These are phyloP conservation scores for Boletus sp. DNA, from an alignment of 768 basidiomycete genomes.

Conservation along the genomic window DNA sequence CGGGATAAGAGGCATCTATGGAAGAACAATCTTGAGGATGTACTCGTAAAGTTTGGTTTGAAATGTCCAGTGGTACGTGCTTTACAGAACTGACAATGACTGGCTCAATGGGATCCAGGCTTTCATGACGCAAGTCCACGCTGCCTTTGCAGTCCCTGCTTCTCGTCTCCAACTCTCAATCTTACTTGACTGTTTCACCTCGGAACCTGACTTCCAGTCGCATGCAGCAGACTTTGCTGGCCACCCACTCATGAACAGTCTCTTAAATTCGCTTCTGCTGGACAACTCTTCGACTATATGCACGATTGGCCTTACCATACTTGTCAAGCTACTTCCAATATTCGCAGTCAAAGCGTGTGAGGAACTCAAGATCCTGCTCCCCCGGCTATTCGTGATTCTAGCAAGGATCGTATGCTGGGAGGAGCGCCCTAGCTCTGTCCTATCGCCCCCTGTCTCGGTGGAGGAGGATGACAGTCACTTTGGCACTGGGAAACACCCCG, in stretches of 20 bases:
- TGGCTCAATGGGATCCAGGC: conserved; percentile 44
- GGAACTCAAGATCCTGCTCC: conserved; percentile 57
- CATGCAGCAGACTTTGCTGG: conserved; percentile 50
- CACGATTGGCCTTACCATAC: conserved; percentile 57
- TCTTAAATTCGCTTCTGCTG: conserved; percentile 67
- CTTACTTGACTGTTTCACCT: conserved; percentile 62
- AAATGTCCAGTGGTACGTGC: conserved; percentile 61
- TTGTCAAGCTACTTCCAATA: conserved; percentile 73
- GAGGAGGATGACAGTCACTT: conserved; percentile 30
- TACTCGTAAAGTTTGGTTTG: conserved; percentile 63
- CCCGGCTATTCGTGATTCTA: conserved; percentile 63
- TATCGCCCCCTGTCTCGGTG: conserved; percentile 32
- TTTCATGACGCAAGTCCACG: conserved; percentile 64
- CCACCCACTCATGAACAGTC: conserved; percentile 61
- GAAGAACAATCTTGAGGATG: conserved; percentile 79
- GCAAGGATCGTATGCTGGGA: conserved; percentile 78
- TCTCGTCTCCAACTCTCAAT: conserved; percentile 69
- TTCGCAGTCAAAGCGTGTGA: conserved; percentile 63
- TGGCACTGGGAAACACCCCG: conserved; percentile 5
- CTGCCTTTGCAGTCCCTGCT: conserved; percentile 57
- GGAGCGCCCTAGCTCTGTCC: conserved; percentile 40
- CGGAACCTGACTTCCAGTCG: conserved; percentile 49
- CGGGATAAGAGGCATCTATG: conserved; percentile 60
- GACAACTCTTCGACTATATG: conserved; percentile 76
- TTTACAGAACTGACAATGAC: conserved; percentile 8